phyloP scores from a whole-genome alignment of 106 monocot species.

The Dendrobium officinale region DNA sequence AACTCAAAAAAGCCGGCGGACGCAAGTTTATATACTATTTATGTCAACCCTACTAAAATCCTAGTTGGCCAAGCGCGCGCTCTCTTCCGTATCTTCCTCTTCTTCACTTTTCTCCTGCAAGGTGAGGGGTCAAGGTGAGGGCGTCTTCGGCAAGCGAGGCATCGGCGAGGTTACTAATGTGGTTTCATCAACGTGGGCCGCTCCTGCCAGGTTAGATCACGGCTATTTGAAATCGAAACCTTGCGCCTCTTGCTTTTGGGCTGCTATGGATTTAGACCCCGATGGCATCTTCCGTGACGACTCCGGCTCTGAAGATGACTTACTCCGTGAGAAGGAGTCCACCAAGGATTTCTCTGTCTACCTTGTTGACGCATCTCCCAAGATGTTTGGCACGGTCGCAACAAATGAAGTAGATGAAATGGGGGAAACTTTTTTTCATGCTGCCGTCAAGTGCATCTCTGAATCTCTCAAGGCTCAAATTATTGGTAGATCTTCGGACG shows the following conservation, averaged over 20 bases:
- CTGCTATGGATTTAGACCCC: conserved; percentile 80
- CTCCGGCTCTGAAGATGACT: conserved; percentile 64
- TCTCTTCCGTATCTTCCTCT: too few species aligned
- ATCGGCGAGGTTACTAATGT: too few species aligned
- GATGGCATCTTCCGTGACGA: conserved; percentile 79
- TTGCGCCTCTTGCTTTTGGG: neutral
- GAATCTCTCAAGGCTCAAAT: conserved; percentile 76
- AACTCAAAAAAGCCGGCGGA: too few species aligned
- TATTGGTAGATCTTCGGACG: conserved; percentile 74
- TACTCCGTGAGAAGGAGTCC: conserved; percentile 54
- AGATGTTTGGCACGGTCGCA: conserved; percentile 59
- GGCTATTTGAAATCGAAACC: neutral
- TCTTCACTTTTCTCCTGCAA: too few species aligned
- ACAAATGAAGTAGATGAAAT: conserved; percentile 48
- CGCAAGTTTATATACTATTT: too few species aligned
- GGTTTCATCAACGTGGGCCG: neutral
- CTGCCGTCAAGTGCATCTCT: conserved; percentile 45
- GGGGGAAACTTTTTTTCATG: conserved; percentile 56
- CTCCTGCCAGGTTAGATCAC: neutral
- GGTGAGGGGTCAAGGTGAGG: too few species aligned
- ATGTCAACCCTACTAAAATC: too few species aligned
- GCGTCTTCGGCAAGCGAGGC: too few species aligned
- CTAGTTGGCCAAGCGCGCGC: too few species aligned
- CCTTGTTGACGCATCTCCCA: conserved; percentile 82
- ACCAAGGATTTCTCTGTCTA: conserved; percentile 82